Evolutionary conservation across 2,329 filamentous ascomycete species (phyloP).

Genomic region (Penicillium verrucosum): DNA sequence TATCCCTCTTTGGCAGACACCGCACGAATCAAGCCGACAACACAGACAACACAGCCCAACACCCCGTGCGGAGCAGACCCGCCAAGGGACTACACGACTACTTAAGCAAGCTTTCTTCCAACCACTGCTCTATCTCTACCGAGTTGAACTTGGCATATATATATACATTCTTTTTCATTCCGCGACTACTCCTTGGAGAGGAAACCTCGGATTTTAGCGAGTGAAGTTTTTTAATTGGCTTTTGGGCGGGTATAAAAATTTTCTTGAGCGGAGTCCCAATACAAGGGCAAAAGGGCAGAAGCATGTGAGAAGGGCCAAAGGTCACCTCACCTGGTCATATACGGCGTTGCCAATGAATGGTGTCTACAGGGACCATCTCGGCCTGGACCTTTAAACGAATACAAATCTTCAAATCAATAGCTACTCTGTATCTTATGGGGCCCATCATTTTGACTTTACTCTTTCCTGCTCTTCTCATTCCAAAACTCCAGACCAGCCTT

Average conservation of each 20-base stretch:
- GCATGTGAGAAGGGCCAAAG: background rate
- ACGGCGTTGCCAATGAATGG: background rate
- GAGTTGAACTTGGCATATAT: background rate
- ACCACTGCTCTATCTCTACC: background rate
- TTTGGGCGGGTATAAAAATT: background rate
- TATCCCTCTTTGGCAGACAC: conserved; percentile 58
- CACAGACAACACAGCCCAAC: background rate
- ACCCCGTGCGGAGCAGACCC: background rate
- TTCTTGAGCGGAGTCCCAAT: background rate
- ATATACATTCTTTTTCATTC: background rate
- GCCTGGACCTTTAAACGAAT: background rate
- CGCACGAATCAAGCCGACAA: conserved; percentile 32
- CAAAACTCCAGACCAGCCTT: conserved; percentile 38
- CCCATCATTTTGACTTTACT: background rate
- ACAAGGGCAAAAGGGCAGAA: background rate
- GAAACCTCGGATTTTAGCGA: background rate
- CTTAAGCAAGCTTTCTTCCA: background rate
- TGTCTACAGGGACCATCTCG: background rate
- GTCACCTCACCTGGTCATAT: background rate
- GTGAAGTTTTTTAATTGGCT: background rate
- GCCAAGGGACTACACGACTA: background rate
- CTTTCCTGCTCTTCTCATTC: conserved; percentile 39
- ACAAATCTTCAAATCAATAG: background rate
- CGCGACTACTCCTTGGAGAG: background rate
- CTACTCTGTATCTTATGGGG: background rate